Conservation (phyloP, 2,329 filamentous ascomycete genomes). For the Fusarium odoratissimum region DNA sequence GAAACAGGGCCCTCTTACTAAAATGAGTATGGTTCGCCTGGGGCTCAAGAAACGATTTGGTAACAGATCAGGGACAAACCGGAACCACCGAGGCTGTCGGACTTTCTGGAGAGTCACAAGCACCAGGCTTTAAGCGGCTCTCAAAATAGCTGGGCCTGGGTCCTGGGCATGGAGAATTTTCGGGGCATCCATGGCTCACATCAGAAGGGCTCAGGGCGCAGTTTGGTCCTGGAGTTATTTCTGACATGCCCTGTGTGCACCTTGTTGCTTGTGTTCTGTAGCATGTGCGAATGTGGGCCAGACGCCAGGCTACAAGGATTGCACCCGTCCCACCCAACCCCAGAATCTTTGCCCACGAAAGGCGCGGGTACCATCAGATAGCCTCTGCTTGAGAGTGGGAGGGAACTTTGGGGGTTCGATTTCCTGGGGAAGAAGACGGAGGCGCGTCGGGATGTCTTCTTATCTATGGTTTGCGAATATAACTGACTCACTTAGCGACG, state of each 20-base stretch:
- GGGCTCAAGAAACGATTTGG: conserved; percentile 44
- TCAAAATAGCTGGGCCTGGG: conserved; percentile 32
- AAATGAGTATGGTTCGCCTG: conserved; percentile 31
- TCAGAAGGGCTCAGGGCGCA: conserved; percentile 26
- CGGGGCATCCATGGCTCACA: conserved; percentile 20
- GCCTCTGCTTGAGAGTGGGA: conserved; percentile 34
- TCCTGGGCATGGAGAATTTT: conserved; percentile 6
- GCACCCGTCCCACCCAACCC: conserved; percentile 38
- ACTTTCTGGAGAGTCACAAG: conserved; percentile 26
- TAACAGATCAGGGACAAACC: conserved; percentile 44
- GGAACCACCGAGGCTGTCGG: conserved; percentile 36
- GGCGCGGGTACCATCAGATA: conserved; percentile 38
- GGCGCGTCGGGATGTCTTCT: conserved; percentile 12
- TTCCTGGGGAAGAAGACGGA: conserved; percentile 9
- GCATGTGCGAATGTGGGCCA: conserved; percentile 19
- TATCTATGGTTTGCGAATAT: conserved; percentile 31
- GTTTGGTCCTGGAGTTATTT: conserved; percentile 26
- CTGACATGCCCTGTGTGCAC: conserved; percentile 28
- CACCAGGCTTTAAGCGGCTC: conserved; percentile 11
- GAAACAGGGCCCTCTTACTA: conserved; percentile 33
- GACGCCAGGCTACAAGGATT: not conserved
- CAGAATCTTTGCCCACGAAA: conserved; percentile 35
- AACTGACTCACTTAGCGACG: not conserved
- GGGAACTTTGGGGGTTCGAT: conserved; percentile 31
- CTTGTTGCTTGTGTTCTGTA: conserved; percentile 6